phyloP scores from a whole-genome alignment of 495 filamentous ascomycete species.

The Haplographium delicatum region DNA sequence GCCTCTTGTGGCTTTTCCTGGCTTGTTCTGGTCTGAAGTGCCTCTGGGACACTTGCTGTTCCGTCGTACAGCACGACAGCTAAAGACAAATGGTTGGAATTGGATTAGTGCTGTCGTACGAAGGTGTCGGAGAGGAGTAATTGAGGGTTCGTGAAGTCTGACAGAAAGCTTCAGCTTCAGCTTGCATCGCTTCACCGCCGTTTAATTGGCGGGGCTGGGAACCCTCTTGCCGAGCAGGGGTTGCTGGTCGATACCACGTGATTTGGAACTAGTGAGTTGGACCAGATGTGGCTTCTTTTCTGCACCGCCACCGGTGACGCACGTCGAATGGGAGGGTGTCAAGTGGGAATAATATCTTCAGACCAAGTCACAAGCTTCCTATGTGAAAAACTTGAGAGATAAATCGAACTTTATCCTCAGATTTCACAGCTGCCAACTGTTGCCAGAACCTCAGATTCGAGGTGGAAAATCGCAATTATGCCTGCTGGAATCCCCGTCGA shows the following conservation, averaged over 20 bases:
- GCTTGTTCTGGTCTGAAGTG: neutral
- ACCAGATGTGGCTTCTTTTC: neutral
- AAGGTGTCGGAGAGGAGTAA: no score
- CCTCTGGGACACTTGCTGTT: neutral
- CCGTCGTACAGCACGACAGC: neutral
- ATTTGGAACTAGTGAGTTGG: neutral
- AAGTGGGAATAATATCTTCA: no score
- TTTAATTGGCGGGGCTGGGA: constrained; percentile 13
- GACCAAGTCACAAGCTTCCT: neutral
- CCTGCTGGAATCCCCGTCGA: constrained; percentile 39
- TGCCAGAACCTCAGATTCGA: no score
- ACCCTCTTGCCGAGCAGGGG: constrained; percentile 1
- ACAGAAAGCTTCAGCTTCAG: constrained; percentile 1
- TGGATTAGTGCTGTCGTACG: no score
- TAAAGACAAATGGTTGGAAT: no score
- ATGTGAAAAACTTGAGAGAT: no score
- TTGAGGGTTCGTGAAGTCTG: neutral
- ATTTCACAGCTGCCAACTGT: no score
- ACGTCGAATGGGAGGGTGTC: no score
- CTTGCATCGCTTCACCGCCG: constrained; percentile 10
- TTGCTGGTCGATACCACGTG: neutral
- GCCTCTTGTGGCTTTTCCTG: no score
- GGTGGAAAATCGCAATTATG: constrained; percentile 28
- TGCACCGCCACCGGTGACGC: constrained; percentile 1
- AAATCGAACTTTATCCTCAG: no score